A percentile compares a stretch with the other conserved stretches of the same genome.
Evolutionary conservation across 306 rosid species (phyloP).

Genomic region (Trifolium pratense): DNA sequence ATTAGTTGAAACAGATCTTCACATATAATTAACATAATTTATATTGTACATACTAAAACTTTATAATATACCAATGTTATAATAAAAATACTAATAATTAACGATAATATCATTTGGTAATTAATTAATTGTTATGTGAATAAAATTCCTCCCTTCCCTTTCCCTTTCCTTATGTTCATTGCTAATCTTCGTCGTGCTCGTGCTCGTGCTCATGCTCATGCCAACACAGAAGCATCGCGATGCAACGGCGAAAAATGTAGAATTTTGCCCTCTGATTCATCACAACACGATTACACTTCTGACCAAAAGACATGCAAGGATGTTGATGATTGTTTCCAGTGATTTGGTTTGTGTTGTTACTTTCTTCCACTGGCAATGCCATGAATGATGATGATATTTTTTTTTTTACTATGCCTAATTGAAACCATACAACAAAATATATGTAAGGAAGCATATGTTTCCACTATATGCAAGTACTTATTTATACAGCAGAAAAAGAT

Average conservation of each 20-base stretch:
- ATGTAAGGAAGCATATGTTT: slow-evolving; percentile 29
- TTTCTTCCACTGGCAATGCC: slow-evolving; percentile 55
- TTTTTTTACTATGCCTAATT: not conserved
- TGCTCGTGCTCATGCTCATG: slow-evolving; percentile 12
- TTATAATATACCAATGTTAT: not conserved
- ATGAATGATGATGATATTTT: slow-evolving; percentile 43
- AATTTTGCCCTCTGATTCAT: slow-evolving; percentile 44
- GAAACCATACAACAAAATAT: slow-evolving; percentile 39
- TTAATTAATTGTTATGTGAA: not conserved
- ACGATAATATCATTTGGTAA: not conserved
- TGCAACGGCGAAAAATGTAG: slow-evolving; percentile 48
- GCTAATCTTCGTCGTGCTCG: not conserved
- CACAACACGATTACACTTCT: slow-evolving; percentile 62
- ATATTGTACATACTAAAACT: not conserved
- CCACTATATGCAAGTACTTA: slow-evolving; percentile 3
- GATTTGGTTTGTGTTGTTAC: slow-evolving; percentile 42
- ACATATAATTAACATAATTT: not conserved
- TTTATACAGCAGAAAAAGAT: slow-evolving; percentile 8
- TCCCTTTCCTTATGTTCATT: slow-evolving; percentile 27
- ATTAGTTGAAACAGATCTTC: not conserved
- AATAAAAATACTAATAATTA: not conserved
- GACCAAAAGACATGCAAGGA: slow-evolving; percentile 67
- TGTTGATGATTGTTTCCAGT: slow-evolving; percentile 21
- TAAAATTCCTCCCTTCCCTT: not conserved
- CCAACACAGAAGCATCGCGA: slow-evolving; percentile 47